Evolutionary conservation across 106 monocot genomes (phyloP).

Genomic region (Chionographis japonica): DNA sequence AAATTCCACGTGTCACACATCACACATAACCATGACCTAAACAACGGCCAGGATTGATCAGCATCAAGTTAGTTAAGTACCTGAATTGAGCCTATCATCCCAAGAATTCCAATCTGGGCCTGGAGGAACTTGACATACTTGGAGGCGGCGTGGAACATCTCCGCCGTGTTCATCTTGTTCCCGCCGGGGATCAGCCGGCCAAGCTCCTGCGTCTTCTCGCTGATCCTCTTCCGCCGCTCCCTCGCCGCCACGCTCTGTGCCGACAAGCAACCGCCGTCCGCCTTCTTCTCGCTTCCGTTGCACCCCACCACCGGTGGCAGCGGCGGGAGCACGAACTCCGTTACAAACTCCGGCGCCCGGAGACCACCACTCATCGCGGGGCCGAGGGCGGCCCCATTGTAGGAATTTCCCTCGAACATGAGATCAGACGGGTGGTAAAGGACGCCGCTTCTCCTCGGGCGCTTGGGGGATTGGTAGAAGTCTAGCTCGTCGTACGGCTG

Average conservation of each 20-base stretch:
- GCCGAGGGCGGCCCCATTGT: background rate
- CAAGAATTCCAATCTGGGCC: slow-evolving; percentile 64
- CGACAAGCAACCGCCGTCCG: slow-evolving; percentile 9
- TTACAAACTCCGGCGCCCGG: background rate
- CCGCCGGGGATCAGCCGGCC: slow-evolving; percentile 57
- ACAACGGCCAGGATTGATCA: no score
- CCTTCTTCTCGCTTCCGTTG: background rate
- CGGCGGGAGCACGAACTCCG: slow-evolving; percentile 6
- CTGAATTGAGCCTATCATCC: slow-evolving; percentile 19
- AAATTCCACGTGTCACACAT: no score
- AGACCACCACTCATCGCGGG: background rate
- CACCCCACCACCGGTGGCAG: background rate
- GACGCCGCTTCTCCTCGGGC: slow-evolving; percentile 18
- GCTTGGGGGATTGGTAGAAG: slow-evolving; percentile 19
- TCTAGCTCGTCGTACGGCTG: background rate
- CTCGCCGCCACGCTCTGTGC: slow-evolving; percentile 58
- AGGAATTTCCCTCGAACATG: slow-evolving; percentile 7
- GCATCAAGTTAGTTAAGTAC: slow-evolving; percentile 2
- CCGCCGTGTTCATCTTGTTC: slow-evolving; percentile 71
- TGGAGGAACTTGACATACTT: slow-evolving; percentile 64
- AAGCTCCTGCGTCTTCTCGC: slow-evolving; percentile 66
- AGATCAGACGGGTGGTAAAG: background rate
- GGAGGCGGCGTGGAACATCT: slow-evolving; percentile 56
- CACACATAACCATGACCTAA: no score
- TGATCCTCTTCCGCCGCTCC: slow-evolving; percentile 70